Conservation (phyloP, 805 yeast species). For the Metschnikowia bowlesiae region DNA sequence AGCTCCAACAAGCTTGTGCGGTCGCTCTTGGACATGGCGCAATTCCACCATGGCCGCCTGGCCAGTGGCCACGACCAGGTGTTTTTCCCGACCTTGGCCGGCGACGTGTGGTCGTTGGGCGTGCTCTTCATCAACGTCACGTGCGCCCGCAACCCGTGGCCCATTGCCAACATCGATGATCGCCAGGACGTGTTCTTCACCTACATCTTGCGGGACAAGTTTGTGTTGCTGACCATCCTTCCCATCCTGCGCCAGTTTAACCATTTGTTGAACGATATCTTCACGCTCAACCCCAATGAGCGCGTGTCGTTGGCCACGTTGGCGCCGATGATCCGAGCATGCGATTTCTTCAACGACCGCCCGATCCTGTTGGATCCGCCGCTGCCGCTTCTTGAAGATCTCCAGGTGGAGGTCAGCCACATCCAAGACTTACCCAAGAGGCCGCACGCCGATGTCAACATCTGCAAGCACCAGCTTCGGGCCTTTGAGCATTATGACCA, state of each 20-base stretch:
- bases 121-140: slow-evolving; percentile 74
- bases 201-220: slow-evolving; percentile 48
- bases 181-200: slow-evolving; percentile 59
- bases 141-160: slow-evolving; percentile 89
- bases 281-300: slow-evolving; percentile 45
- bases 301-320: slow-evolving; percentile 40
- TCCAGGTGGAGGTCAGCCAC: not conserved
- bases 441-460: not conserved
- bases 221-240: slow-evolving; percentile 58
- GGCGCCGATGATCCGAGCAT: slow-evolving; percentile 31
- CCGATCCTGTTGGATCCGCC: not conserved
- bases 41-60: slow-evolving; percentile 9
- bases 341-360: slow-evolving; percentile 30
- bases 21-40: slow-evolving; percentile 28
- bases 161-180: slow-evolving; percentile 59
- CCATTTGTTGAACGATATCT: slow-evolving; percentile 43
- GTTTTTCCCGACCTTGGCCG: slow-evolving; percentile 63
- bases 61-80: slow-evolving; percentile 20
- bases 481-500: not conserved
- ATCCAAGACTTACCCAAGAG: not conserved
- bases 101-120: slow-evolving; percentile 87
- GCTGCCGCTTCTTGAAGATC: not conserved
- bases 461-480: slow-evolving; percentile 1
- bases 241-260: slow-evolving; percentile 68
- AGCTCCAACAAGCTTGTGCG: slow-evolving; percentile 26